Evolutionary conservation across 2,329 filamentous ascomycete species (phyloP).

Genomic region (Fusarium camptoceras): DNA sequence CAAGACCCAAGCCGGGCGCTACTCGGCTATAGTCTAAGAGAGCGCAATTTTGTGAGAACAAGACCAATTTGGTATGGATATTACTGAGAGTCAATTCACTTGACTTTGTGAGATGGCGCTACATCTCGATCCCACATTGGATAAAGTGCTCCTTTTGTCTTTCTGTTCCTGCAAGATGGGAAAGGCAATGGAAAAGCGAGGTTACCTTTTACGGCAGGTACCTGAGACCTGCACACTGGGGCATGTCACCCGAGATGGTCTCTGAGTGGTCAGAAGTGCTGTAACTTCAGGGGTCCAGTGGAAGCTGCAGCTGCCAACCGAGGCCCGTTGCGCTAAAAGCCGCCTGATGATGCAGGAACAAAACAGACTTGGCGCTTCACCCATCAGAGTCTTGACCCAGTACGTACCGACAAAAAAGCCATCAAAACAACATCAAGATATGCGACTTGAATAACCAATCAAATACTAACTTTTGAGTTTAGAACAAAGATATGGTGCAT

Average conservation of each 20-base stretch:
- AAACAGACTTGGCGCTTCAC: constrained; percentile 19
- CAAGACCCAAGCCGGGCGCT: constrained; percentile 8
- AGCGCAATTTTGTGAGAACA: constrained; percentile 26
- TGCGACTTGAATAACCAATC: background rate
- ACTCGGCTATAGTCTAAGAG: constrained; percentile 15
- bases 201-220: constrained; percentile 32
- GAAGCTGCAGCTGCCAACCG: constrained; percentile 34
- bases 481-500: constrained; percentile 1
- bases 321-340: constrained; percentile 37
- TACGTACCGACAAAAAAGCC: background rate
- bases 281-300: constrained; percentile 22
- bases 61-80: constrained; percentile 5
- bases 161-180: background rate
- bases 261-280: constrained; percentile 17
- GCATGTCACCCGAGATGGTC: constrained; percentile 19
- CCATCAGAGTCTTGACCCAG: background rate
- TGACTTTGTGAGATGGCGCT: background rate
- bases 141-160: background rate
- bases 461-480: background rate
- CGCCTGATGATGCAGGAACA: constrained; percentile 45
- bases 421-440: background rate
- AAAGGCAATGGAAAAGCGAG: background rate
- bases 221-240: constrained; percentile 9
- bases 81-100: constrained; percentile 1
- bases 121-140: background rate